Base-by-base conservation (phyloP, 345 rosid genomes). In the Arabidopsis suecica region DNA sequence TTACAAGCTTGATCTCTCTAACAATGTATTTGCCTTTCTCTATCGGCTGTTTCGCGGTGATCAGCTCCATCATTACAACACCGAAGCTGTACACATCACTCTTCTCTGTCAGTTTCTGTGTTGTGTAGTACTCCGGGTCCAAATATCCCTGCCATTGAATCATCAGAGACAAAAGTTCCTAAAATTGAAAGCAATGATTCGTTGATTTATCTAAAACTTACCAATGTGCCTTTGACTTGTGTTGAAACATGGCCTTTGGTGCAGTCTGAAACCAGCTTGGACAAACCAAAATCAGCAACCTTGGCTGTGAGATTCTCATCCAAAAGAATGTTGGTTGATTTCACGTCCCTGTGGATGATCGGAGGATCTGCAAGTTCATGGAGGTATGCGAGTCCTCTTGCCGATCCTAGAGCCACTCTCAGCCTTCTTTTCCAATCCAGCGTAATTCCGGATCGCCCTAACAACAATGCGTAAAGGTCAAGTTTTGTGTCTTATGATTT, bases 141-240 rank as follows among this genome's bases (percentile, higher is more conserved):
- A 95, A 80, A 78, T 90, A 95, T 30, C 99, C 99, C 97, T 95
- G 88, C 82, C 71, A 66, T 63, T 12, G 9, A 47, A 13, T 1
- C 50, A 41, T 49, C 4, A 49, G 16, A 59, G 18, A 38, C 37
- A 37, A 8, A 42, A 32, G n/a, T 55, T 5, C 22, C 38, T 1
- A 10, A 10, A 23, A 25, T 25, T 36, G 20, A 63, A 42, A 14
- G 38, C 13, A 13, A 13, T 42, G 51, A 64, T 54, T 7, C 8
- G 11, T 5, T 20, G 36, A 9, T 9, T 33, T 28, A 28, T 28
- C 5, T 2, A 5, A 58, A 14, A 72, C 85, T 83, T 76, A 92
- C 99, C 87, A 92, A 76, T 59, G 99, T 95, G 84, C 99, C 99
- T 77, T 95, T 95, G 57, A 95, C 99, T 89, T 92, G 99, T 58